Evolutionary conservation across 2,329 filamentous ascomycete species (phyloP).

Genomic region (Penicillium crustosum): DNA sequence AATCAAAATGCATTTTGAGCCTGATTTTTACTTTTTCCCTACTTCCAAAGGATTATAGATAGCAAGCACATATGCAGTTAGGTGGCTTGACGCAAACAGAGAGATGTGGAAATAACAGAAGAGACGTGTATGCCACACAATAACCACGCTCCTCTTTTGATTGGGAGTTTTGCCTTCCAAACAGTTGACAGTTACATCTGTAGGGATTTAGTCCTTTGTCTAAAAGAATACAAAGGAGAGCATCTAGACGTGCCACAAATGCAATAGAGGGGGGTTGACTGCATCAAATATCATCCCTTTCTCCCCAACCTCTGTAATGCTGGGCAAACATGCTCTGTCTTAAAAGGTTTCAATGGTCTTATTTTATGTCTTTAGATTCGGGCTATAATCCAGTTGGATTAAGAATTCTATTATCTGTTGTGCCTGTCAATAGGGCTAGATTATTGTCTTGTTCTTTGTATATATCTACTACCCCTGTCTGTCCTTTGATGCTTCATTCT

Average conservation of each 20-base stretch:
- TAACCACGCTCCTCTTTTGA: conserved; percentile 14
- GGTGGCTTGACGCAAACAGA: conserved; percentile 16
- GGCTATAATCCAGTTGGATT: conserved; percentile 11
- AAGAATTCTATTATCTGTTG: conserved; percentile 17
- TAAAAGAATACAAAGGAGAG: conserved; percentile 1
- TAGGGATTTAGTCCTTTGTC: conserved; percentile 11
- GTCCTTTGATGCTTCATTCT: neutral
- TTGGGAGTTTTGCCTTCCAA: conserved; percentile 24
- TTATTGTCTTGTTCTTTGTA: conserved; percentile 2
- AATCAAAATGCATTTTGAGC: neutral
- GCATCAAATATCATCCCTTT: conserved; percentile 16
- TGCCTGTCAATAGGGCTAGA: conserved; percentile 6
- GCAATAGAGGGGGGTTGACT: conserved; percentile 6
- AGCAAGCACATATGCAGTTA: conserved; percentile 10
- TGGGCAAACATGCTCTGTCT: neutral
- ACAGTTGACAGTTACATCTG: conserved; percentile 5
- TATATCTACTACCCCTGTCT: neutral
- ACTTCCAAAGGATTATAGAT: conserved; percentile 1
- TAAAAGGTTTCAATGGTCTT: conserved; percentile 7
- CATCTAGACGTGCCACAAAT: conserved; percentile 1
- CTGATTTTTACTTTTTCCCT: neutral
- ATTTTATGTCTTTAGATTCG: conserved; percentile 11
- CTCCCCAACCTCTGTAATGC: conserved; percentile 6
- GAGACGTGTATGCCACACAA: conserved; percentile 15
- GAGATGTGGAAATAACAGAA: conserved; percentile 14